These are phyloP conservation scores for Pseudogymnoascus sp. DNA, from an alignment of 2,329 filamentous ascomycete genomes.

Conservation along the genomic window DNA sequence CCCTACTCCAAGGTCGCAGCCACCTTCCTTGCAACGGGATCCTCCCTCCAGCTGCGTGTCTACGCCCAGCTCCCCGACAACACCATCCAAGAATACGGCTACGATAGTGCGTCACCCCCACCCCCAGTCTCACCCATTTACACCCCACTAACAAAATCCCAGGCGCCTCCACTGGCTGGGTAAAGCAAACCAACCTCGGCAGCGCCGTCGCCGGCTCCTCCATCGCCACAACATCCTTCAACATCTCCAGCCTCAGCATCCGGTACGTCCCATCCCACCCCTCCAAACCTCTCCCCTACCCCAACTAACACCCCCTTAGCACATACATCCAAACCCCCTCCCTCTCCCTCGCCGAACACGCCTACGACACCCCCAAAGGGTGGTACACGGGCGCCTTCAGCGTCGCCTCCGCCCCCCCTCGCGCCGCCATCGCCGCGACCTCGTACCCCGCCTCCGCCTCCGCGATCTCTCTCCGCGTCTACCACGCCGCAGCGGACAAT, in stretches of 20 bases:
- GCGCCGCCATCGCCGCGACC: too few species aligned
- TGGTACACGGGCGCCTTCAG: conserved; percentile 1
- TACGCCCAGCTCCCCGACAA: conserved; percentile 7
- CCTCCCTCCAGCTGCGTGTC: background rate
- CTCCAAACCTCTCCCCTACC: too few species aligned
- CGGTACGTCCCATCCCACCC: background rate
- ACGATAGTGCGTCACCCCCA: background rate
- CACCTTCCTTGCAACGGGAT: background rate
- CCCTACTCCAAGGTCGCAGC: background rate
- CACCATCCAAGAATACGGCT: conserved; percentile 5
- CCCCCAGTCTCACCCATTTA: background rate
- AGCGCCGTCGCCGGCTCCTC: background rate
- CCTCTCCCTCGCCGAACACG: background rate
- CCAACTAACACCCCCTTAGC: background rate
- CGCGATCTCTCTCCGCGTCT: background rate
- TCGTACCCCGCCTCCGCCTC: too few species aligned
- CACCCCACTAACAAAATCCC: background rate
- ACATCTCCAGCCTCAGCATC: background rate
- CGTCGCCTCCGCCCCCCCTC: background rate
- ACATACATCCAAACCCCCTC: conserved; percentile 3
- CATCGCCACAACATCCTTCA: background rate
- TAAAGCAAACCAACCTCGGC: background rate
- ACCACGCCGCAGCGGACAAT: background rate
- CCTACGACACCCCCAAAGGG: background rate
- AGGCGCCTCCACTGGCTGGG: background rate